These are phyloP conservation scores for Penicillium desertorum DNA, from an alignment of 495 filamentous ascomycete species.

Conservation along the genomic window DNA sequence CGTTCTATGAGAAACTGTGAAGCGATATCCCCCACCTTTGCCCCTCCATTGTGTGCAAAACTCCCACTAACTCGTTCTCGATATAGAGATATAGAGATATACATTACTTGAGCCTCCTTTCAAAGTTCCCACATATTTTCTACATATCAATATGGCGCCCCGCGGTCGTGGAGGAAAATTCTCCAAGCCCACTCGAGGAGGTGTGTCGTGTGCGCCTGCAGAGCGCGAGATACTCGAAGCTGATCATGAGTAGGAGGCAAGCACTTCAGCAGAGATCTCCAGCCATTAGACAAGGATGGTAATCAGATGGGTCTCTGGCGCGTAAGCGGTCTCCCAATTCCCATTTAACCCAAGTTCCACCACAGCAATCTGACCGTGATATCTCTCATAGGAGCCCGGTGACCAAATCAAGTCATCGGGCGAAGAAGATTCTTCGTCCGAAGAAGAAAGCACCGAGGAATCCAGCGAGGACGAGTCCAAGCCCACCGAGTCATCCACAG, in stretches of 20 bases:
- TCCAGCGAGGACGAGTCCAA: constrained; percentile 39
- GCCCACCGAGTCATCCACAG: constrained; percentile 15
- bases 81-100: neutral
- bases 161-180: constrained; percentile 87
- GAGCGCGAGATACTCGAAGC: neutral
- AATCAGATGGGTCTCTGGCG: constrained; percentile 76
- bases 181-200: constrained; percentile 87
- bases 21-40: neutral
- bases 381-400: constrained; percentile 44
- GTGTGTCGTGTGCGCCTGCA: constrained; percentile 48
- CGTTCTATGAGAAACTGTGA: neutral
- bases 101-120: neutral
- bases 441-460: constrained; percentile 42
- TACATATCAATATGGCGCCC: constrained; percentile 41
- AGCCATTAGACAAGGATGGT: constrained; percentile 81
- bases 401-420: constrained; percentile 39
- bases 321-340: constrained; percentile 41
- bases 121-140: neutral
- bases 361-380: neutral
- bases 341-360: neutral
- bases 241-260: constrained; percentile 67
- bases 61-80: neutral
- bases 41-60: constrained; percentile 2
- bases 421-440: constrained; percentile 43
- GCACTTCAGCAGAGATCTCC: constrained; percentile 86